Conservation (phyloP, 169 alveolate species). For the Plasmodium sp. region DNA sequence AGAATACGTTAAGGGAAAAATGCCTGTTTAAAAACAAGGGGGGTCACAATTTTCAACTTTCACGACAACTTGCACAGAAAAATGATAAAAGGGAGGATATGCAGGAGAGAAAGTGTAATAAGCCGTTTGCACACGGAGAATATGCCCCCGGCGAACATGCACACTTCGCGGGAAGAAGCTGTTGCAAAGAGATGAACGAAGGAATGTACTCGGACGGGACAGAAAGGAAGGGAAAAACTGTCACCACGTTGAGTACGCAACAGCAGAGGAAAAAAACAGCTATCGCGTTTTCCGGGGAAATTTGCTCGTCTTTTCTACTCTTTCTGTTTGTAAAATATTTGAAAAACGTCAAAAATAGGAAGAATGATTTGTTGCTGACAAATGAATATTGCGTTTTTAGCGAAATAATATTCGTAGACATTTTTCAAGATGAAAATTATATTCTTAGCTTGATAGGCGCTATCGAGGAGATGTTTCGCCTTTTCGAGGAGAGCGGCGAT, state of each 20-base stretch:
- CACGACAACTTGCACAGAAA: background rate
- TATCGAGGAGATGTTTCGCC: slow-evolving; percentile 17
- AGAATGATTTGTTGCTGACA: slow-evolving; percentile 17
- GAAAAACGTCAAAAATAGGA: slow-evolving; percentile 33
- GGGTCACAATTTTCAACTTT: background rate
- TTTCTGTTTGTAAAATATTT: slow-evolving; percentile 61
- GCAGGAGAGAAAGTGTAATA: background rate
- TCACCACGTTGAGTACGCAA: background rate
- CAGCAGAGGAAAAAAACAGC: slow-evolving; percentile 40
- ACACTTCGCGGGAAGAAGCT: background rate
- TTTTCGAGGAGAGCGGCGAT: background rate
- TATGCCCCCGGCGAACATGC: background rate
- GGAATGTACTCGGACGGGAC: background rate
- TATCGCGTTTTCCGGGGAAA: slow-evolving; percentile 71
- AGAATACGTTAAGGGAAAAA: slow-evolving; percentile 73
- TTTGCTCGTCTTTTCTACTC: slow-evolving; percentile 48
- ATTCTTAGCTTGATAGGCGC: slow-evolving; percentile 4
- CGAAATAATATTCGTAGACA: slow-evolving; percentile 54
- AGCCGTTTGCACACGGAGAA: background rate
- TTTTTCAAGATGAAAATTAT: slow-evolving; percentile 33
- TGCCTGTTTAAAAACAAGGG: slow-evolving; percentile 66
- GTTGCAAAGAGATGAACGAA: background rate
- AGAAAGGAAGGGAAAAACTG: slow-evolving; percentile 1
- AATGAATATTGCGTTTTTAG: slow-evolving; percentile 60
- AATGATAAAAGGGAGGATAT: slow-evolving; percentile 3